Percentiles rank a stretch among this genome's conserved stretches.
phyloP scores from a whole-genome alignment of 108 stramenopile species.

The Schizochytrium sp. region DNA sequence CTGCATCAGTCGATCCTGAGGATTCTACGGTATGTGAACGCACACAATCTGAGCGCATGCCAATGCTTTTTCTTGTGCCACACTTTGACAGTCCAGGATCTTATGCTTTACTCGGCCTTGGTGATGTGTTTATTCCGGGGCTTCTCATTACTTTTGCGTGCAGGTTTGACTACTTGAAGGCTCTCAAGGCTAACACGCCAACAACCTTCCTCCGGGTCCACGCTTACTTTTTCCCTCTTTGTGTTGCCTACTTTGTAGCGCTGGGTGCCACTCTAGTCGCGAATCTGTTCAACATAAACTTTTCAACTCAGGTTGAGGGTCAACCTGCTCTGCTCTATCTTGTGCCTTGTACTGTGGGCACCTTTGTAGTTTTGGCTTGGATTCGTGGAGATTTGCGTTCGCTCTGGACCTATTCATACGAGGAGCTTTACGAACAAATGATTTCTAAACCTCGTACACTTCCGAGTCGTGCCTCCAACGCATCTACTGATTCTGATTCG shows the following conservation, averaged over 20 bases:
- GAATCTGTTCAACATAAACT: slow-evolving; percentile 13
- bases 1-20: background rate
- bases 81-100: background rate
- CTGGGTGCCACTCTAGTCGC: slow-evolving; percentile 1
- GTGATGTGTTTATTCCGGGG: slow-evolving; percentile 63
- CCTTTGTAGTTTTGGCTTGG: background rate
- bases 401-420: slow-evolving; percentile 36
- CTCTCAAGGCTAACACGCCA: background rate
- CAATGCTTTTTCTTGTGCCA: slow-evolving; percentile 60
- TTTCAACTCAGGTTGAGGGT: slow-evolving; percentile 14
- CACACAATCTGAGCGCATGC: slow-evolving; percentile 47
- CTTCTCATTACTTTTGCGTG: slow-evolving; percentile 21
- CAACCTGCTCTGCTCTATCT: slow-evolving; percentile 62
- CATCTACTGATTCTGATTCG: background rate
- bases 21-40: slow-evolving; percentile 6
- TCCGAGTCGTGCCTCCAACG: background rate
- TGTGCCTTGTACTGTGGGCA: background rate
- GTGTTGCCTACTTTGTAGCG: slow-evolving; percentile 38
- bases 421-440: slow-evolving; percentile 48
- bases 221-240: background rate
- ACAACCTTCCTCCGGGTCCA: slow-evolving; percentile 5
- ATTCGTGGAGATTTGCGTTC: background rate
- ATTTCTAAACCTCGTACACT: background rate
- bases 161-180: slow-evolving; percentile 34
- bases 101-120: slow-evolving; percentile 60